Base-by-base conservation (phyloP, 495 filamentous ascomycete species). In the Tetracladium setigerum region DNA sequence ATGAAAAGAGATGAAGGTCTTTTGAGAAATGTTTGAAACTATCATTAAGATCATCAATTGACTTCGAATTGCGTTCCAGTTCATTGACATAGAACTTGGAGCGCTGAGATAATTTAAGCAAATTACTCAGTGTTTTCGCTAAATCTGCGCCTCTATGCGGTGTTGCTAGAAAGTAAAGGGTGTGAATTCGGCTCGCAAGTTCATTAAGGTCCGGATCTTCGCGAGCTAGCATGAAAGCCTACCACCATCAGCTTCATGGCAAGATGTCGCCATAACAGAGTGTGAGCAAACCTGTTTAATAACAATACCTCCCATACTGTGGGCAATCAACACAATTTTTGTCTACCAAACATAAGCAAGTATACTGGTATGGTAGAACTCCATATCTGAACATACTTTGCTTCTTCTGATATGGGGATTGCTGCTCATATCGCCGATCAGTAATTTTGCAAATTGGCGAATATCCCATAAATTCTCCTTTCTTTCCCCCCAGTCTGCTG, bases 301-400 rank as follows among this genome's bases (percentile, higher is more conserved):
- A n/a, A 79, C 68, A 24, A 69, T 57, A 6, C 73, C 74, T 24
- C 74, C 74, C 73, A 76, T 74, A 47, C 65, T 70, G 53, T 78
- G 74, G 9, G 68, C 70, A 14, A 78, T 57, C 9, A 77, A 46
- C n/a, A 76, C 56, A 27, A 76, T 62, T 27, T 60, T 56, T 10
- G 64, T 61, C 41, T 57, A 35, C 13, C 44, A 36, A 10, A 55
- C 50, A 18, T 27, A 7, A 27, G 22, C 7, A 27, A 27, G 7
- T 7, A 56, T 27, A 3, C 7, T 27, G 22, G 7, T 27, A 27
- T 27, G 22, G 3, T 7, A 52, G 18, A 64, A 55, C 2, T 24
- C 22, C 2, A 19, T 17, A 30, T 57, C 66, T 61, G 13, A 27
- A 27, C 22, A 3, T 27, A 27, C 22, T 27, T 27, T 27, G 22